Base-by-base conservation (phyloP, 345 rosid genomes). In the Kernera saxatilis region DNA sequence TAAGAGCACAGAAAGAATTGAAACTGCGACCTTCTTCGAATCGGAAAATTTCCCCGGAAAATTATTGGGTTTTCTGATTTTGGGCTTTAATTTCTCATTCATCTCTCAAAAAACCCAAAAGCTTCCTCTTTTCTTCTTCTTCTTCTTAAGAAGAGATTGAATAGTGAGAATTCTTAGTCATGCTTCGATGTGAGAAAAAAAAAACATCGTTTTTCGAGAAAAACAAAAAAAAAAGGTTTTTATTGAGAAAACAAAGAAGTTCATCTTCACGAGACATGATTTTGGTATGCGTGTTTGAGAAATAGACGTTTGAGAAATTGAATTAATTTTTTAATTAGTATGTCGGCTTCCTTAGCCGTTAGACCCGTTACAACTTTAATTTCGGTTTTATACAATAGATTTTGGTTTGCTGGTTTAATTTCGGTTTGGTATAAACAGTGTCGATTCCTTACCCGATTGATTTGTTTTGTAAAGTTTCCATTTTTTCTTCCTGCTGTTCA, bases 21-120 rank as follows among this genome's bases (percentile, higher is more conserved):
- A 36, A 10, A 86, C 43, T 60, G 83, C 36, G 17, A 71, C 21
- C 36, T 82, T 85, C 60, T 83, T 88, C 53, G 86, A 69, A 52
- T 84, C 65, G 19, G 87, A 84, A 1, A 88, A 82, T 65, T n/a
- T n/a, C n/a, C n/a, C n/a, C n/a, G n/a, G n/a, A n/a, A 30, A 21
- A 11, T 18, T 39, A 29, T 3, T 58, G 32, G 41, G 33, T 60
- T 59, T 71, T 50, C 75, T 71, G 23, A 59, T 10, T 58, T 59
- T 70, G 58, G 29, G 57, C 23, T 46, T 70, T 33, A 48, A 26
- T 59, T 29, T 70, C 45, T 70, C 67, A 25, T 18, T 59, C 75
- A 71, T 71, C 17, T 29, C 30, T 21, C 15, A 3, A n/a, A 33
- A 21, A 30, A 13, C 11, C 51, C 50, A 26, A 62, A 44, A 6